phyloP scores from a whole-genome alignment of 1,139 yeast species.

The Groenewaldozyma auringiensis region DNA sequence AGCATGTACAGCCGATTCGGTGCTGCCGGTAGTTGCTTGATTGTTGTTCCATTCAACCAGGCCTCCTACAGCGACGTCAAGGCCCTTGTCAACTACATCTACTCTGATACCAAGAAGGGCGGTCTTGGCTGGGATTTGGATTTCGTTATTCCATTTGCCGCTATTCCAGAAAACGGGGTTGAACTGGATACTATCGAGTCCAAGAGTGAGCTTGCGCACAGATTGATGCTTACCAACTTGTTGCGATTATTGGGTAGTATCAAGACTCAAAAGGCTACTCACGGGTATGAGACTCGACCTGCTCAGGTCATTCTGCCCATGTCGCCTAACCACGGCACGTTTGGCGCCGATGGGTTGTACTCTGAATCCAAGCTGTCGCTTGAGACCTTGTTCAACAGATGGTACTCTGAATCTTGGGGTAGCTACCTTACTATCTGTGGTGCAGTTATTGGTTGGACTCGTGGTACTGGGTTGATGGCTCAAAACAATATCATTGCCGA shows the following conservation, averaged over 20 bases:
- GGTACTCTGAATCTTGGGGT: constrained; percentile 98
- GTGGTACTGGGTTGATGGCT: constrained; percentile 98
- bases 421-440: constrained; percentile 93
- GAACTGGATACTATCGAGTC: constrained; percentile 91
- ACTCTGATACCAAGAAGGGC: constrained; percentile 71
- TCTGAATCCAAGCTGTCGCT: constrained; percentile 93
- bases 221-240: constrained; percentile 95
- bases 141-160: constrained; percentile 94
- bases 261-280: constrained; percentile 66
- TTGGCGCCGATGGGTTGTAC: constrained; percentile 96
- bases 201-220: constrained; percentile 93
- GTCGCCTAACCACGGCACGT: constrained; percentile 98
- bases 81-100: constrained; percentile 76
- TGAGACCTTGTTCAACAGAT: constrained; percentile 95
- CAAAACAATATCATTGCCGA: constrained; percentile 96
- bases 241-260: constrained; percentile 87
- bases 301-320: constrained; percentile 95
- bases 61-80: constrained; percentile 93
- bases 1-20: constrained; percentile 87
- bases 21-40: constrained; percentile 81
- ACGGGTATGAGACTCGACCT: constrained; percentile 86
- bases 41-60: constrained; percentile 97
- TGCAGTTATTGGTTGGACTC: constrained; percentile 98
- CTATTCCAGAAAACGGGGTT: constrained; percentile 97
- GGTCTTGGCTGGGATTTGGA: constrained; percentile 98